These are phyloP conservation scores for Colletotrichum euphorbiae DNA, from an alignment of 2,329 filamentous ascomycete genomes.

Conservation along the genomic window DNA sequence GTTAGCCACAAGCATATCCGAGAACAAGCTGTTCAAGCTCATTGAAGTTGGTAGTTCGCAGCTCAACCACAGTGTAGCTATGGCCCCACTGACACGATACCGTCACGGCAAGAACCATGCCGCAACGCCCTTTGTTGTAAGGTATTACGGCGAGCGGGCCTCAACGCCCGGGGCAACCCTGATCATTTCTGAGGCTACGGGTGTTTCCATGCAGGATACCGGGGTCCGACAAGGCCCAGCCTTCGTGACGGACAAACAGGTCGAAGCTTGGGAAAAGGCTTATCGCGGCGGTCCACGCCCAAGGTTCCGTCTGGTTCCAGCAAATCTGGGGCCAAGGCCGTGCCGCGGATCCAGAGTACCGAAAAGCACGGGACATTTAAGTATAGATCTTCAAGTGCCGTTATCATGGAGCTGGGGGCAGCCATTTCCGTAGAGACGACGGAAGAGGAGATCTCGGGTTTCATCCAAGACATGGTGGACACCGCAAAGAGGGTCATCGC, in stretches of 20 bases:
- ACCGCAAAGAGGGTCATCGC: constrained; percentile 63
- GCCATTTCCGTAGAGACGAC: constrained; percentile 69
- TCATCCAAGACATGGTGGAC: constrained; percentile 67
- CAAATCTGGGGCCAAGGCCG: constrained; percentile 39
- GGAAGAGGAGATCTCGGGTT: constrained; percentile 67
- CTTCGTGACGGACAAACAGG: constrained; percentile 54
- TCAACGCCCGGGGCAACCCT: constrained; percentile 60
- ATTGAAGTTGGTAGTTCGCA: constrained; percentile 25
- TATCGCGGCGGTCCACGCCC: constrained; percentile 45
- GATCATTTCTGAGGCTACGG: constrained; percentile 47
- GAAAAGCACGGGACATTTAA: constrained; percentile 22
- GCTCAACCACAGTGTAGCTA: constrained; percentile 30
- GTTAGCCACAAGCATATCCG: constrained; percentile 1
- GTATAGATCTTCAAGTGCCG: constrained; percentile 30
- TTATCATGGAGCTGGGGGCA: constrained; percentile 13
- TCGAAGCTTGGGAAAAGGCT: constrained; percentile 44
- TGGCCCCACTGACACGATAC: constrained; percentile 36
- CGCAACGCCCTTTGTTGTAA: constrained; percentile 42
- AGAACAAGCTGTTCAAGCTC: constrained; percentile 30
- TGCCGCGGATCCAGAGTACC: constrained; percentile 27
- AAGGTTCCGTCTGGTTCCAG: constrained; percentile 46
- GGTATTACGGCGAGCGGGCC: constrained; percentile 46
- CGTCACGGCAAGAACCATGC: constrained; percentile 28
- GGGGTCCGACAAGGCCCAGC: constrained; percentile 49
- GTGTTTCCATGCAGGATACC: constrained; percentile 42